phyloP scores from a whole-genome alignment of 495 filamentous ascomycete genomes.

The Pseudomonodictys pantanalensis region DNA sequence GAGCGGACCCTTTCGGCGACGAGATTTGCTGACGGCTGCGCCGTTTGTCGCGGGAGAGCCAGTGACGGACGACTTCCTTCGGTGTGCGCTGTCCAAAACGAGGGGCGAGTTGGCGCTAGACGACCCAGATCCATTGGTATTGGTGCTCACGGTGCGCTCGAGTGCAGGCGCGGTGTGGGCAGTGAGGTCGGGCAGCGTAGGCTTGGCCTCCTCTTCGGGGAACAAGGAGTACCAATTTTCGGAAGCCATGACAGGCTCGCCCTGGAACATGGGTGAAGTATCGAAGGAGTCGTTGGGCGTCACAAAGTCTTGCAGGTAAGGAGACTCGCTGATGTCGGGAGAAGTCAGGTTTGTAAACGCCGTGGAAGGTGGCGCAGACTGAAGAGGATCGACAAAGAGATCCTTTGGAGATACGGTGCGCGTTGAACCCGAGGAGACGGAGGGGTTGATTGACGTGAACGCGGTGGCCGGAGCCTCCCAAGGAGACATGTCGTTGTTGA shows the following conservation, averaged over 20 bases:
- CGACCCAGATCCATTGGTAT: conserved; percentile 39
- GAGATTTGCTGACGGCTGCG: conserved; percentile 64
- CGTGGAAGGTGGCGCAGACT: conserved; percentile 77
- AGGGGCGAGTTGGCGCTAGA: conserved; percentile 30
- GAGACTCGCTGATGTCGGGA: conserved; percentile 56
- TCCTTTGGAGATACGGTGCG: conserved; percentile 83
- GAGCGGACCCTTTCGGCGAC: conserved; percentile 73
- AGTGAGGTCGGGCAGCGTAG: not conserved
- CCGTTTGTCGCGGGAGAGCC: conserved; percentile 49
- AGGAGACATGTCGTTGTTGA: conserved; percentile 14
- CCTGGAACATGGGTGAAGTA: conserved; percentile 67
- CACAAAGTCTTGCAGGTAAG: no score
- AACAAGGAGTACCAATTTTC: conserved; percentile 67
- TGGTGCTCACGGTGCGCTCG: conserved; percentile 34
- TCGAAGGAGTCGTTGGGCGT: conserved; percentile 74
- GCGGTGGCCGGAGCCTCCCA: conserved; percentile 12
- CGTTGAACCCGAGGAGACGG: conserved; percentile 19
- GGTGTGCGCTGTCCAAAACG: conserved; percentile 42
- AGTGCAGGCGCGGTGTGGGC: conserved; percentile 14
- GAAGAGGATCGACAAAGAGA: conserved; percentile 63
- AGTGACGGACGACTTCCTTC: conserved; percentile 39
- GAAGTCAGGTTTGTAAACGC: conserved; percentile 84
- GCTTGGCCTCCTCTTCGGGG: conserved; percentile 47
- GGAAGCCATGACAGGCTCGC: conserved; percentile 38
- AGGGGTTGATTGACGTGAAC: conserved; percentile 41